Base-by-base conservation (phyloP, 1,284 basidiomycete genomes). In the Fomitopsis schrenkii region DNA sequence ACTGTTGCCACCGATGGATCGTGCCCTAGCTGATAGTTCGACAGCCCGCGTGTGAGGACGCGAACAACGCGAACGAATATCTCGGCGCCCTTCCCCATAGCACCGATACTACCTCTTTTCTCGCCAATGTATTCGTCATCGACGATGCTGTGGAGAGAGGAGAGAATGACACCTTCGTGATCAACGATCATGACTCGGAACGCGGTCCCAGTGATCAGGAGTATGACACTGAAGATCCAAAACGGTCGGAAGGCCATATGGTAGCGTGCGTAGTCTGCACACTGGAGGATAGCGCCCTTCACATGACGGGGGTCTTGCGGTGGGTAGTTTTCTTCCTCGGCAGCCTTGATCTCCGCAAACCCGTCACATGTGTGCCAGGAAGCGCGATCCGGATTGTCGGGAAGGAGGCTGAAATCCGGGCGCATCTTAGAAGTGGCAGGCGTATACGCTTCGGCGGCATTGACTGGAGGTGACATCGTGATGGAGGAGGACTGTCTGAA, bases 171-270 rank as follows among this genome's bases (percentile, higher is more conserved):
- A 9, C 67, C 66, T 14, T 38, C 59, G n/a, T 65, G 63, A 46
- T 69, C 67, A 40, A 66, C 66, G 15, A 66, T 64, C 12, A 30
- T 58, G 12, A 68, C 66, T 19, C 61, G 65, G 55, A 69, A 72
- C 9, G 57, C 33, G 41, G 42, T 50, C 1, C 70, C 68, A 36
- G 52, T 66, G n/a, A 72, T 64, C 8, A 70, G 57, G 9, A 72
- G 55, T 9, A 60, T 59, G 55, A 70, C 41, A 17, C 66, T 66
- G 55, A 67, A 72, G n/a, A 69, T 54, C 41, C 57, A 60, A 63
- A 72, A 72, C 1, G 70, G 70, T 5, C 65, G 53, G 3, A 57
- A 54, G 28, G 67, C 66, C 50, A 72, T 58, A 52, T 69, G 67
- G 22, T 67, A 58, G 19, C 67, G 64, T 2, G 70, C 70, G 55